Base-by-base conservation (phyloP, 169 alveolate species). In the Miamiensis avidus region DNA sequence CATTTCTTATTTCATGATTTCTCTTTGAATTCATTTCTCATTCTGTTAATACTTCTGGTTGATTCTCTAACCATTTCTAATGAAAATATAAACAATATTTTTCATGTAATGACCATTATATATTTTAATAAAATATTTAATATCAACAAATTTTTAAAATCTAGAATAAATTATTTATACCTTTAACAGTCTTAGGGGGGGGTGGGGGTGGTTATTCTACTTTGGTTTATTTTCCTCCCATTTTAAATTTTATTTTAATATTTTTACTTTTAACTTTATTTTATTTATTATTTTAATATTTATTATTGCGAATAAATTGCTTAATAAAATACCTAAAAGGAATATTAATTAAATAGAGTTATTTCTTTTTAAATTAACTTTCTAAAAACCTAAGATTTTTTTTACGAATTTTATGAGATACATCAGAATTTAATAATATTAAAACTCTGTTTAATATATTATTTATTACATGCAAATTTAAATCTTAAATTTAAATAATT, bases 21-120 rank as follows among this genome's bases (percentile, higher is more conserved):
- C 90, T 65, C 84, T 74, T 74, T 77, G 76, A 86, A 86, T 1
- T 86, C 90, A 74, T 86, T 86, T 75, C 79, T 65, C 27, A 86
- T 29, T 86, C 73, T 86, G n/a, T 76, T 81, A 34, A 86, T 86
- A 64, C 87, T 81, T 25, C 84, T 82, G 26, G 87, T 33, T 33
- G 81, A 86, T 76, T 86, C 90, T 82, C 75, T 86, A 65, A 86
- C 90, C 90, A 86, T 86, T 81, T 86, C 90, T 86, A 81, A 73
- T 77, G 26, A 28, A 79, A n/a, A 25, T 65, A 74, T 4, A 0
- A 79, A 16, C 29, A 15, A 72, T 29, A 1, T 16, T 27, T 73
- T 65, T 20, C 65, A 29, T 20, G 29, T 0, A 0, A 72, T 16
- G 49, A 27, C 0, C 20, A 0, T 79, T 65, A 64, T 49, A 30